phyloP scores from a whole-genome alignment of 306 rosid species.

The Sechiopsis laciniata region DNA sequence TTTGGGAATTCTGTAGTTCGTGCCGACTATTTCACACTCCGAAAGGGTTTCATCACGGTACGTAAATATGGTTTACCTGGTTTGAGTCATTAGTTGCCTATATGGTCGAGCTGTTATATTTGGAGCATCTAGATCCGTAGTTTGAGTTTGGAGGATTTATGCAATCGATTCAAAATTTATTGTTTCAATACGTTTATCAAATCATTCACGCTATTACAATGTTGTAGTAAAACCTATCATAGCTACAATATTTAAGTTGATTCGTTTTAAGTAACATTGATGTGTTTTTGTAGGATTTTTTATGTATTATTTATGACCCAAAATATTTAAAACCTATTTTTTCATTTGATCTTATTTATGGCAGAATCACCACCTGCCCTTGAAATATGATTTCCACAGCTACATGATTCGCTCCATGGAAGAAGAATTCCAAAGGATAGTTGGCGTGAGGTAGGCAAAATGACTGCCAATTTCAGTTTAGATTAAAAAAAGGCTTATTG shows the following conservation, averaged over 20 bases:
- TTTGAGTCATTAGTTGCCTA: not conserved
- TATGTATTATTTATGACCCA: not conserved
- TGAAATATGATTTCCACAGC: slow-evolving; percentile 85
- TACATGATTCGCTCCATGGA: slow-evolving; percentile 98
- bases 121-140: not conserved
- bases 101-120: not conserved
- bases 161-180: not conserved
- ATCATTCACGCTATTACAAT: not conserved
- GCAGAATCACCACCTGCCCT: slow-evolving; percentile 82
- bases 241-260: not conserved
- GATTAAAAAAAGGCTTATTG: not conserved
- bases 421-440: slow-evolving; percentile 92
- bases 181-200: not conserved
- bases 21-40: slow-evolving; percentile 81
- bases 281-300: not conserved
- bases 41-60: slow-evolving; percentile 93
- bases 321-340: not conserved
- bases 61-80: not conserved
- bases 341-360: slow-evolving; percentile 27
- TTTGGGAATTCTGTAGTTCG: slow-evolving; percentile 79
- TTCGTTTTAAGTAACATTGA: not conserved
- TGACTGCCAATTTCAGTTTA: not conserved
- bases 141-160: not conserved
- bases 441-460: slow-evolving; percentile 73
- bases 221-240: not conserved